Base-by-base conservation (phyloP, 2,329 filamentous ascomycete species). In the Diaporthe citrichinensis region DNA sequence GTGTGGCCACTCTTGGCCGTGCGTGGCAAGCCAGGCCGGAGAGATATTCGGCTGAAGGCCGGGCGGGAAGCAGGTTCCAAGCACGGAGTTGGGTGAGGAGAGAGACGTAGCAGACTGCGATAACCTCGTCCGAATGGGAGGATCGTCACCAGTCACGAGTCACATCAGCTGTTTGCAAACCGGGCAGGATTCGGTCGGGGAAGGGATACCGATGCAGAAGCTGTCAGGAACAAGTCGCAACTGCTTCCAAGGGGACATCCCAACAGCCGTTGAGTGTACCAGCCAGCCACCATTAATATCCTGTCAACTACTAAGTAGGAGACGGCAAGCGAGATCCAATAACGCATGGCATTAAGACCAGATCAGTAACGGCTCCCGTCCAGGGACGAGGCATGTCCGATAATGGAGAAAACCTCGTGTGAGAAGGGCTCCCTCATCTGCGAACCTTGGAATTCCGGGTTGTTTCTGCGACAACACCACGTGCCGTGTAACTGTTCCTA, bases 141-240 rank as follows among this genome's bases (percentile, higher is more conserved):
- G 41, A 53, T 72, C 53, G 57, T 41, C 57, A 20, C 5, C 46
- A 15, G 46, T 34, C 25, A 36, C 58, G 71, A 62, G 34, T 55
- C 58, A 53, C 53, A 65, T 61, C 46, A 55, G 59, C 20, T 65
- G 31, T 44, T 41, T 25, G 34, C 28, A 53, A 68, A 55, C 65
- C 65, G 65, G 65, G 65, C 44, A 51, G n/a, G 9, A 15, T 12
- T 53, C 34, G 10, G 8, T 28, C 49, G 49, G 55, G 49, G 65
- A 23, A 69, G 65, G 65, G 65, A 55, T 69, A 69, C 65, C 65
- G 65, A 41, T 55, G 65, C n/a, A 41, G 65, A 39, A 51, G n/a
- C n/a, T 41, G 17, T 39, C 65, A 41, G 65, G 65, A 41, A 69
- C 65, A 36, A 23, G 9, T 55, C 34, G 46, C 25, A 41, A 41